Conservation (phyloP, 345 rosid species). For the Cardamine resedifolia region DNA sequence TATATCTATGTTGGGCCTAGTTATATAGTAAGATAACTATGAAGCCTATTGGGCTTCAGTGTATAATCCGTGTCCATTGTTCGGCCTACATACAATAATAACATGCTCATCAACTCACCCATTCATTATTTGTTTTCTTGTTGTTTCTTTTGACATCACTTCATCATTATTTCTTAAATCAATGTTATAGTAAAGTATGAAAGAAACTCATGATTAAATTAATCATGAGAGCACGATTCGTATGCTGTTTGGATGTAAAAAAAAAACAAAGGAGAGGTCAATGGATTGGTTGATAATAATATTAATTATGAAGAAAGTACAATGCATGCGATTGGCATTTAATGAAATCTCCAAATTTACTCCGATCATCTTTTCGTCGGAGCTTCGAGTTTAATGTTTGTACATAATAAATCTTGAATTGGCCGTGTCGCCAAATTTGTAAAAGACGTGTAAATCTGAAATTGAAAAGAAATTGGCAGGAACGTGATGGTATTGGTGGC, state of each 20-base stretch:
- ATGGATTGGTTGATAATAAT: conserved; percentile 10
- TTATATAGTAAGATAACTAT: not conserved
- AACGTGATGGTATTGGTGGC: not conserved
- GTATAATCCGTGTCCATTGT: not conserved
- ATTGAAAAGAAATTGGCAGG: conserved; percentile 16
- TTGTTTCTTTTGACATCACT: not conserved
- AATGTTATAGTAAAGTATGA: not conserved
- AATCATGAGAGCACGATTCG: not conserved
- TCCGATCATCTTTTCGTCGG: not conserved
- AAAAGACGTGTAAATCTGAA: conserved; percentile 29
- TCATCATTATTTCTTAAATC: not conserved
- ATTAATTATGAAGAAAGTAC: not conserved
- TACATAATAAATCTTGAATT: not conserved
- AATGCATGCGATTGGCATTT: not conserved
- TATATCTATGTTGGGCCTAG: not conserved
- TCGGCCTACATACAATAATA: not conserved
- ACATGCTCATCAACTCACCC: not conserved
- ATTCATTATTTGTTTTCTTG: not conserved
- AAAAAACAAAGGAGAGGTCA: conserved; percentile 14
- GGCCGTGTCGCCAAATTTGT: conserved; percentile 25
- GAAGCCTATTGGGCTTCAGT: not conserved
- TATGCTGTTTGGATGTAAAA: not conserved
- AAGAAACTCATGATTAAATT: not conserved
- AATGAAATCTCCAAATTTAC: not conserved
- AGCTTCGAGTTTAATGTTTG: not conserved